Evolutionary conservation across 768 basidiomycete species (phyloP).

Genomic region (Amanita rimosa): DNA sequence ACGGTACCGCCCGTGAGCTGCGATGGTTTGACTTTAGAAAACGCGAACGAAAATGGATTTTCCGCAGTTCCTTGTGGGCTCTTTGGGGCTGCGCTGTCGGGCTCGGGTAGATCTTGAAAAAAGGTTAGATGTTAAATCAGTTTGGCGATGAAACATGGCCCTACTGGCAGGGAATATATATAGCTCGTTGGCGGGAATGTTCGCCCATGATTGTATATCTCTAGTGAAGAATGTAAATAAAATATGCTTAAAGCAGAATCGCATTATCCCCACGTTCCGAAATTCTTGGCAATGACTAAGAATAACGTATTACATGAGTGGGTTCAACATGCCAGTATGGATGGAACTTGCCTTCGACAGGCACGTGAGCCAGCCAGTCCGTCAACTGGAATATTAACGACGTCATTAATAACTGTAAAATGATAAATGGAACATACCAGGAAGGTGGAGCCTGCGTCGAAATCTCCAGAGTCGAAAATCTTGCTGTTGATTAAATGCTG

Average conservation of each 20-base stretch:
- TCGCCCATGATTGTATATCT: slow-evolving; percentile 25
- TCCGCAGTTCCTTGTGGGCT: slow-evolving; percentile 35
- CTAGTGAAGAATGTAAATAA: neutral
- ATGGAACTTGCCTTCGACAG: slow-evolving; percentile 28
- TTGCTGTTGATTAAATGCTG: slow-evolving; percentile 10
- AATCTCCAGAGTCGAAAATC: slow-evolving; percentile 40
- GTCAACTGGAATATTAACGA: slow-evolving; percentile 23
- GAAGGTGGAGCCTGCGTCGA: slow-evolving; percentile 44
- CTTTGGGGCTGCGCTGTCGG: slow-evolving; percentile 20
- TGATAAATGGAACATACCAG: slow-evolving; percentile 18
- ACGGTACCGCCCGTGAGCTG: slow-evolving; percentile 34
- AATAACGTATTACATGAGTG: slow-evolving; percentile 4
- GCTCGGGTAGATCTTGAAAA: slow-evolving; percentile 21
- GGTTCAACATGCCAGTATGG: neutral
- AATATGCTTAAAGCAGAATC: too few relatives aligned
- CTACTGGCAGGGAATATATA: slow-evolving; percentile 42
- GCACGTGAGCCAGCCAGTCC: slow-evolving; percentile 44
- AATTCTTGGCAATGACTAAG: slow-evolving; percentile 39
- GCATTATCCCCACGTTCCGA: slow-evolving; percentile 21
- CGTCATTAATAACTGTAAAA: neutral
- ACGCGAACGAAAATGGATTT: slow-evolving; percentile 32
- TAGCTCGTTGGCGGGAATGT: slow-evolving; percentile 33
- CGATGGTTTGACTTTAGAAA: slow-evolving; percentile 34
- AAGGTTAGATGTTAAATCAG: neutral
- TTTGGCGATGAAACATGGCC: neutral